Base-by-base conservation (phyloP, 805 yeast genomes). In the Barnettozyma vustinii region DNA sequence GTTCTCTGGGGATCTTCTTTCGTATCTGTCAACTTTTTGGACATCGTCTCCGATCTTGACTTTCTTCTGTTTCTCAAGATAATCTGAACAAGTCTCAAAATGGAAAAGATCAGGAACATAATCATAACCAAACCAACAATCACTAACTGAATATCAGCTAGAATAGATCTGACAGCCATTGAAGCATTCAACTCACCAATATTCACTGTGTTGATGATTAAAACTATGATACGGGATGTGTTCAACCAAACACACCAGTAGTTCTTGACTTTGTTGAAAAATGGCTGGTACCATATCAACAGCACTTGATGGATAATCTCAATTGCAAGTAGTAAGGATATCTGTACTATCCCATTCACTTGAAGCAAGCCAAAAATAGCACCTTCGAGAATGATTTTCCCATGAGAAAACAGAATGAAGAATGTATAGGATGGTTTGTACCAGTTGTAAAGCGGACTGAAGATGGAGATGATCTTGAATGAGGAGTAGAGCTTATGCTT, bases 361-460 rank as follows among this genome's bases (percentile, higher is more conserved):
- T 76, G 80, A 16, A 76, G 48, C 20, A 70, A 58, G 0, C 81
- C 80, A 39, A 79, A 67, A 0, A 76, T 58, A 20, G 75, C 37
- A 56, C 73, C 70, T 48, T 68, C 69, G 1, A 70, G 16, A 1
- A 76, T 30, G 4, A 67, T 43, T 15, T 64, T 64, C 0, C 61
- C 21, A 12, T 64, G 58, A 36, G 76, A 79, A 32, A 71, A 53
- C 2, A 68, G 53, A 13, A 71, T 67, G 53, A 64, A 77, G 45
- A 60, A 62, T 1, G 73, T 67, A 50, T 65, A 62, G 15, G 65
- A 58, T 1, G 82, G 80, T 21, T 70, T 67, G 57, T 71, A 75
- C 16, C 66, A 63, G 47, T 69, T 66, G 57, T 77, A 79, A 21
- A 69, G 56, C 42, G 65, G 63, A 4, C 75, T 70, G 81, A 81